Conservation (phyloP, 768 basidiomycete genomes). For the Trametes cingulata region DNA sequence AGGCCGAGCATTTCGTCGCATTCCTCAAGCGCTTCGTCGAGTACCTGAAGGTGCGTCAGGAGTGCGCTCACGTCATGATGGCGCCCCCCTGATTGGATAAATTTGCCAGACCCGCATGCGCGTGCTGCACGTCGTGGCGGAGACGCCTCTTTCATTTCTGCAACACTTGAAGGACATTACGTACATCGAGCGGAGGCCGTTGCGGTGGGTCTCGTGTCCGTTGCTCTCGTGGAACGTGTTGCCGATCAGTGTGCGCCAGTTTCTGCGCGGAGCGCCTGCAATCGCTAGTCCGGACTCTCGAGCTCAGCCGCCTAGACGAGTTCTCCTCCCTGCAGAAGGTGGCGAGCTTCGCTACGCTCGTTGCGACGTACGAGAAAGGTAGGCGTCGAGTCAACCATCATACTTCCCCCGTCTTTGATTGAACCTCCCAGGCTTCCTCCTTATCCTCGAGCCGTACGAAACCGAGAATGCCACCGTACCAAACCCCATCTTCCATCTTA, state of each 20-base stretch:
- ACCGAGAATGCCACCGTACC: constrained; percentile 98
- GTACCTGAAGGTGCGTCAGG: constrained; percentile 80
- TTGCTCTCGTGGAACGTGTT: neutral
- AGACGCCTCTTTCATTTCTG: constrained; percentile 94
- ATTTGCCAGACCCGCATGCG: constrained; percentile 87
- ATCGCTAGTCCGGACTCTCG: constrained; percentile 89
- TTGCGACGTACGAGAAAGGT: constrained; percentile 98
- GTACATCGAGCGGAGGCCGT: constrained; percentile 91
- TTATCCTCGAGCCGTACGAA: constrained; percentile 97
- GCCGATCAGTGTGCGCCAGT: constrained; percentile 41
- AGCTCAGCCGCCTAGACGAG: constrained; percentile 88
- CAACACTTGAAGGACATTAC: constrained; percentile 99
- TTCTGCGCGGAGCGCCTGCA: constrained; percentile 97
- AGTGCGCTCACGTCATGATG: neutral
- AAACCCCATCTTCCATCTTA: constrained; percentile 97
- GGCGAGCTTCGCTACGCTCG: constrained; percentile 92
- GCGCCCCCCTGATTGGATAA: neutral
- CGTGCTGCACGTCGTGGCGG: constrained; percentile 98
- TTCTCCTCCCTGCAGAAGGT: constrained; percentile 92
- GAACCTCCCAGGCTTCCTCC: constrained; percentile 78
- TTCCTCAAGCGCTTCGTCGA: constrained; percentile 98
- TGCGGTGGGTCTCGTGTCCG: constrained; percentile 60
- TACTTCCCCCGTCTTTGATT: neutral
- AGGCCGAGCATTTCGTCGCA: constrained; percentile 98
- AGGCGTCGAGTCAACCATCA: constrained; percentile 4